Conservation (phyloP, 2,329 filamentous ascomycete species). For the Ophiostoma novo-ulmi region DNA sequence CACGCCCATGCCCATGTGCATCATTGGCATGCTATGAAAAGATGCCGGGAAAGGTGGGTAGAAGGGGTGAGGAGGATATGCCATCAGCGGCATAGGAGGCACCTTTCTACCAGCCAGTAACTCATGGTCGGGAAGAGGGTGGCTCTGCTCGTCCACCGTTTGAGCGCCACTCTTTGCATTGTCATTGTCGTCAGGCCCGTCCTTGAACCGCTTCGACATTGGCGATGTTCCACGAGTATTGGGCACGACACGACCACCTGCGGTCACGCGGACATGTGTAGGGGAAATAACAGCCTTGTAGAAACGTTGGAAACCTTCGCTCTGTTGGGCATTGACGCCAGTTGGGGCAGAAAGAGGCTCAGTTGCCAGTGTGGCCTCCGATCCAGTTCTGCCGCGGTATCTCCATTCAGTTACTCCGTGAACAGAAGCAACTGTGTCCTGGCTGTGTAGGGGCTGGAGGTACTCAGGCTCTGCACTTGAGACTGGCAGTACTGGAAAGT, state of each 20-base stretch:
- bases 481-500: constrained; percentile 34
- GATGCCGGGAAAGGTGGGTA: constrained; percentile 24
- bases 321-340: constrained; percentile 50
- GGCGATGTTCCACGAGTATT: constrained; percentile 54
- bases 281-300: constrained; percentile 64
- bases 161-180: constrained; percentile 30
- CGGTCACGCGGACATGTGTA: constrained; percentile 61
- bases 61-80: constrained; percentile 26
- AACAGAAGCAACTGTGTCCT: constrained; percentile 24
- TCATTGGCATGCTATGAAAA: constrained; percentile 36
- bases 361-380: constrained; percentile 42
- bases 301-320: constrained; percentile 62
- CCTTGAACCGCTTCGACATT: constrained; percentile 47
- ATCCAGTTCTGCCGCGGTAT: constrained; percentile 43
- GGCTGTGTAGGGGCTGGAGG: constrained; percentile 29
- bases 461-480: constrained; percentile 33
- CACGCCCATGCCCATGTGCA: constrained; percentile 40
- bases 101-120: constrained; percentile 17
- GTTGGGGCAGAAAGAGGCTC: constrained; percentile 52
- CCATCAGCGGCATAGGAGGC: constrained; percentile 30
- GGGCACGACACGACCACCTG: constrained; percentile 61
- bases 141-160: constrained; percentile 20
- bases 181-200: constrained; percentile 31
- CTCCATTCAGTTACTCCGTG: constrained; percentile 28
- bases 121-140: constrained; percentile 14